These are phyloP conservation scores for Arthrinium puccinioides DNA, from an alignment of 2,329 filamentous ascomycete species.

Conservation along the genomic window DNA sequence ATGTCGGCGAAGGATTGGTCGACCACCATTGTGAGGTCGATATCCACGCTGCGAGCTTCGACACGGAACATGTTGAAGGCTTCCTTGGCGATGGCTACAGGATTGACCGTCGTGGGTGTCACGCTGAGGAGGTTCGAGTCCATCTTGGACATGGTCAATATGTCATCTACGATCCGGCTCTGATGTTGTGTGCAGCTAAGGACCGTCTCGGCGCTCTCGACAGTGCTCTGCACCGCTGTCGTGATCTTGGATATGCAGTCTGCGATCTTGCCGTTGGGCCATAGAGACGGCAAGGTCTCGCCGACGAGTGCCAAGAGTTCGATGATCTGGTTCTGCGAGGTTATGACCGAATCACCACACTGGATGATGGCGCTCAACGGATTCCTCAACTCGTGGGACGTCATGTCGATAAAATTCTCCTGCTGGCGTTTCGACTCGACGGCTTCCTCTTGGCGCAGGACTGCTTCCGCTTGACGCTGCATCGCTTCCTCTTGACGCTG, in stretches of 20 bases:
- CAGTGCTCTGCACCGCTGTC: slow-evolving; percentile 70
- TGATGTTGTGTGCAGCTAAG: slow-evolving; percentile 73
- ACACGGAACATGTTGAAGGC: slow-evolving; percentile 72
- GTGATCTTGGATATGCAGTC: slow-evolving; percentile 31
- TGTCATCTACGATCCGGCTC: slow-evolving; percentile 61
- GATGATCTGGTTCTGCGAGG: slow-evolving; percentile 36
- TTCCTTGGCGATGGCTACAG: slow-evolving; percentile 55
- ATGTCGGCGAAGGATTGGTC: slow-evolving; percentile 57
- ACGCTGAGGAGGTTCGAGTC: slow-evolving; percentile 63
- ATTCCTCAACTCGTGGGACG: slow-evolving; percentile 66
- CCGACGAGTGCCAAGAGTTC: slow-evolving; percentile 21
- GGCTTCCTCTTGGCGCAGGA: slow-evolving; percentile 42
- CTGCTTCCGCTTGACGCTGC: slow-evolving; percentile 29
- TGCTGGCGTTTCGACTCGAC: slow-evolving; percentile 60
- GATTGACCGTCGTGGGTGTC: slow-evolving; percentile 60
- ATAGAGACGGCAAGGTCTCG: neutral
- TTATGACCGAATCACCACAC: slow-evolving; percentile 63
- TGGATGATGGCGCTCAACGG: slow-evolving; percentile 67
- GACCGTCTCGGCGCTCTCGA: slow-evolving; percentile 74
- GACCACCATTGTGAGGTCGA: slow-evolving; percentile 59
- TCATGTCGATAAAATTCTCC: slow-evolving; percentile 76
- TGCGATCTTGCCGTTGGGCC: neutral
- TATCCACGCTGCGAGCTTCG: slow-evolving; percentile 63
- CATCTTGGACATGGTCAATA: slow-evolving; percentile 59
- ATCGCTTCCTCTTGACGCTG: slow-evolving; percentile 7